Conservation (phyloP, 441 rosid genomes). For the Mallotus japonicus region DNA sequence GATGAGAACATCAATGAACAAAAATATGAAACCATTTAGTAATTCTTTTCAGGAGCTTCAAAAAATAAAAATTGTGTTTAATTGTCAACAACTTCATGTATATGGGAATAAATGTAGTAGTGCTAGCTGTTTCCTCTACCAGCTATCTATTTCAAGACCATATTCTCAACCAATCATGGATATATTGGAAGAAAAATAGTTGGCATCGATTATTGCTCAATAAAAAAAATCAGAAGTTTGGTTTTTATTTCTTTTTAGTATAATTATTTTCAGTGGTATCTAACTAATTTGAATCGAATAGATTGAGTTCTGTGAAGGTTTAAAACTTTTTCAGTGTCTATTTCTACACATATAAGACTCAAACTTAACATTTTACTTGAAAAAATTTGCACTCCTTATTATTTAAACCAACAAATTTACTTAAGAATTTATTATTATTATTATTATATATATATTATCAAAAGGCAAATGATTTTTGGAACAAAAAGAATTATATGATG, state of each 20-base stretch:
- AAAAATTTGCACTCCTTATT: no score
- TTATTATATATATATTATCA: constrained; percentile 1
- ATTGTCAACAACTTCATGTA: neutral
- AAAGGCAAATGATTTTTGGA: constrained; percentile 32
- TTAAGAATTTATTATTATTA: no score
- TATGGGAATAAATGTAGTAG: neutral
- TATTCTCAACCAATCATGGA: neutral
- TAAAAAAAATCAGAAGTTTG: neutral
- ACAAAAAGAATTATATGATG: constrained; percentile 15
- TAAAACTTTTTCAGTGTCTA: no score
- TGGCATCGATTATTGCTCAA: constrained; percentile 15
- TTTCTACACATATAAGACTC: no score
- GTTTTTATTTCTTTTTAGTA: no score
- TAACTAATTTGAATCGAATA: no score
- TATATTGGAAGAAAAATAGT: constrained; percentile 15
- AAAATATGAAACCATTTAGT: neutral
- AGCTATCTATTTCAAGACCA: neutral
- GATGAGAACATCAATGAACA: neutral
- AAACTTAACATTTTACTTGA: no score
- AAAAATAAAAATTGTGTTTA: neutral
- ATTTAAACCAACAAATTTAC: no score
- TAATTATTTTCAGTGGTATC: no score
- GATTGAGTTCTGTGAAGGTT: no score
- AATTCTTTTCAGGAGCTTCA: neutral
- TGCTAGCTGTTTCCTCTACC: neutral